Evolutionary conservation across 306 rosid species (phyloP).

Genomic region (Mimosa bimucronata): DNA sequence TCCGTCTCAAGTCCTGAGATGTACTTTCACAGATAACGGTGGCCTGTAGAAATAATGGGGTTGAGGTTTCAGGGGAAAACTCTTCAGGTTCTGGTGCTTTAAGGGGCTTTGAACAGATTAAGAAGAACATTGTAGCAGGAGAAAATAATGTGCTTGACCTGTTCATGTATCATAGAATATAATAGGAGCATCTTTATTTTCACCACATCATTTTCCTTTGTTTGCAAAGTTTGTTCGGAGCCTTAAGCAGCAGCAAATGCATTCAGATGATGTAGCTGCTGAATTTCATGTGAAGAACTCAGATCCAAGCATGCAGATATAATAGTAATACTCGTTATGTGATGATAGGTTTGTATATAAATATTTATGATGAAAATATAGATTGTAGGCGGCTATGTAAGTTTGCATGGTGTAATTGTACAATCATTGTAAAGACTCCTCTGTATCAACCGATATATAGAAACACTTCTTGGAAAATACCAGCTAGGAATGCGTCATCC

Average conservation of each 20-base stretch:
- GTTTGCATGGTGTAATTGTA: not conserved
- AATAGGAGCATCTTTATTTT: constrained; percentile 95
- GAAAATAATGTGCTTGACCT: constrained; percentile 52
- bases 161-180: constrained; percentile 87
- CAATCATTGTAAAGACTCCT: not conserved
- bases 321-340: constrained; percentile 12
- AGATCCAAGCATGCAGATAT: constrained; percentile 47
- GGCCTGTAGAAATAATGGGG: too few species aligned
- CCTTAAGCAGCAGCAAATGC: constrained; percentile 41
- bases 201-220: constrained; percentile 90
- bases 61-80: too few species aligned
- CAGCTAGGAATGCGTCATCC: not conserved
- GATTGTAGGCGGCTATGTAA: not conserved
- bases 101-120: too few species aligned
- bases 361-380: constrained; percentile 1
- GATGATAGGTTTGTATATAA: constrained; percentile 41
- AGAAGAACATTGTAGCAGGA: constrained; percentile 51
- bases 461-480: not conserved
- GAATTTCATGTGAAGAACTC: constrained; percentile 38
- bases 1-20: constrained; percentile 28
- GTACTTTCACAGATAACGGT: constrained; percentile 67
- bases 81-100: too few species aligned
- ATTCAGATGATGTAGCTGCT: constrained; percentile 60
- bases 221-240: constrained; percentile 51
- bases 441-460: not conserved